phyloP scores from a whole-genome alignment of 495 filamentous ascomycete genomes.

The Neurospora sp. region DNA sequence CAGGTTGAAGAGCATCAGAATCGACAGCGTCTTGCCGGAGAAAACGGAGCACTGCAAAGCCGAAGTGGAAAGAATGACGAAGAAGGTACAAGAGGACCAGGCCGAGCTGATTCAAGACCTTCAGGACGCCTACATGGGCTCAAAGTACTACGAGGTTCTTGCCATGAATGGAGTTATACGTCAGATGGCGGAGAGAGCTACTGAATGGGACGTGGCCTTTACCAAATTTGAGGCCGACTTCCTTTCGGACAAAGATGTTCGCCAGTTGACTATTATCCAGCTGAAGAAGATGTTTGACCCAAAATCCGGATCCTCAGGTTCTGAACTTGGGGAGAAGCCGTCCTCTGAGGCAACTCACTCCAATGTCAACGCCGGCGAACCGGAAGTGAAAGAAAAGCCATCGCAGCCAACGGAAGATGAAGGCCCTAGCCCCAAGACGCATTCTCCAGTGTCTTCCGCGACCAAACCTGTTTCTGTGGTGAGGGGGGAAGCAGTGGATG shows the following conservation, averaged over 20 bases:
- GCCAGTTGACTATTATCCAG: constrained; percentile 80
- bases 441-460: constrained; percentile 18
- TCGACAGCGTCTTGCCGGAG: constrained; percentile 80
- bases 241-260: constrained; percentile 96
- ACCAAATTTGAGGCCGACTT: constrained; percentile 85
- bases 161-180: constrained; percentile 82
- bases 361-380: background rate
- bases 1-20: constrained; percentile 76
- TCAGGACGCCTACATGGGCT: constrained; percentile 82
- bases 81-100: constrained; percentile 75
- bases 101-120: constrained; percentile 58
- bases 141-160: constrained; percentile 92
- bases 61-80: constrained; percentile 65
- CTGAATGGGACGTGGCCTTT: constrained; percentile 88
- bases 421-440: background rate
- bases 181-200: constrained; percentile 83
- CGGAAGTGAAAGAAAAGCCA: background rate
- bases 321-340: constrained; percentile 20
- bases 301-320: constrained; percentile 2
- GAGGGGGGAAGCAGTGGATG: constrained; percentile 5
- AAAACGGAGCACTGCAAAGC: constrained; percentile 68
- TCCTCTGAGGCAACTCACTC: constrained; percentile 9
- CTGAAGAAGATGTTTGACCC: constrained; percentile 80
- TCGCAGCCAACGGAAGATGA: background rate
- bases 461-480: constrained; percentile 7